Evolutionary conservation across 805 yeast genomes (phyloP), one percentile per base, ranked within the genome.

Genomic region (Ascoidea rubescens): DNA sequence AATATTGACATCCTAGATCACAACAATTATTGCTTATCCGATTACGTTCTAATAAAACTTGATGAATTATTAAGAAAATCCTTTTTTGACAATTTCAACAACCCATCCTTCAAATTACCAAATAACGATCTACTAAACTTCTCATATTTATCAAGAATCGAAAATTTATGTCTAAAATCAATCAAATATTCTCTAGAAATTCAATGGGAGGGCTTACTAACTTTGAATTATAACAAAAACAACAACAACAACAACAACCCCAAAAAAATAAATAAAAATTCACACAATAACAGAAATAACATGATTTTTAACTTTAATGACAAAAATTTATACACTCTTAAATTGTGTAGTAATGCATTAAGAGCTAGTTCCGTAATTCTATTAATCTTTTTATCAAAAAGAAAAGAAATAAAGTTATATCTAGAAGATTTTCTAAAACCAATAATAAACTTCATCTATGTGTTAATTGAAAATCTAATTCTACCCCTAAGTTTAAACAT

Each of bases 371-470:
- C 66, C 3, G 55, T 72, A 4, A 61, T 77, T 4, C 61, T 79
- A 48, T 56, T 63, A 4, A 64, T 76, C 1, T 67, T 79, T 51
- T 68, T 70, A 32, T 59, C 75, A 14, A 64, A 67, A 43, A 58
- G 70, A 46, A 54, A 60, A 2, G 79, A 77, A 50, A 73, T 72
- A 53, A 65, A 63, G 45, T 58, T 82, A 4, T 71, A 72, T 52
- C 55, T 74, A 31, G 82, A 78, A 45, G 68, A 67, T 5, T 72
- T 71, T 56, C 56, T 79, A 14, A 57, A 59, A 4, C 64, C 70
- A 2, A 69, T 75, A 0, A 57, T 78, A 1, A 66, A 69, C 0
- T 71, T 74, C 51, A 53, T 77, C 5, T 63, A 68, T 48, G 61
- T 60, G 1, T 49, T 64, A 5, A 54, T 67, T 1, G 73, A 67